phyloP scores from a whole-genome alignment of 495 filamentous ascomycete genomes.

The Penicillium robsamsonii region DNA sequence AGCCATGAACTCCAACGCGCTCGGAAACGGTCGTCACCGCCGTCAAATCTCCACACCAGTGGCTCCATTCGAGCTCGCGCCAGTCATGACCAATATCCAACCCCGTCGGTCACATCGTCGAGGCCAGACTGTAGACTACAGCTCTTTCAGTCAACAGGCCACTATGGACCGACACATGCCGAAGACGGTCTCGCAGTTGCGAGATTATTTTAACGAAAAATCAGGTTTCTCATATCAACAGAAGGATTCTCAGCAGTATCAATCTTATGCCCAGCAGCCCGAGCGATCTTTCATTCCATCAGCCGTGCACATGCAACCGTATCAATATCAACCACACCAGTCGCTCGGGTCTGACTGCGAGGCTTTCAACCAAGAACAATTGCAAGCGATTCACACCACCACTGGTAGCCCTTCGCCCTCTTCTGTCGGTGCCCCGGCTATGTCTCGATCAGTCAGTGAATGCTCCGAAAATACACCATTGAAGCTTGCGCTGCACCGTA shows the following conservation, averaged over 20 bases:
- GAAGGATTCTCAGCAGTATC: constrained; percentile 19
- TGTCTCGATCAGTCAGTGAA: constrained; percentile 28
- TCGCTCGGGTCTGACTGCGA: constrained; percentile 29
- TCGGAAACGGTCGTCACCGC: constrained; percentile 58
- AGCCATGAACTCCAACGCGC: constrained; percentile 32
- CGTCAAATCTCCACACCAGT: constrained; percentile 86
- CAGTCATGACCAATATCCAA: constrained; percentile 25
- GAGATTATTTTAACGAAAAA: constrained; percentile 37
- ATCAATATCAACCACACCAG: constrained; percentile 25
- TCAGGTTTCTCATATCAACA: constrained; percentile 22
- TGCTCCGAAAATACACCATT: constrained; percentile 20
- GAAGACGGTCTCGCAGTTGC: constrained; percentile 31
- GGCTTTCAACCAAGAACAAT: constrained; percentile 36
- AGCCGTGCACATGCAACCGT: constrained; percentile 6
- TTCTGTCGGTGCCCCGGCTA: constrained; percentile 18
- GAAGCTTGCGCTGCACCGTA: constrained; percentile 19
- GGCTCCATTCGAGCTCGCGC: constrained; percentile 57
- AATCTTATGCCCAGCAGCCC: constrained; percentile 14
- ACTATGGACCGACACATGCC: constrained; percentile 23
- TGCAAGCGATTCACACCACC: constrained; percentile 32
- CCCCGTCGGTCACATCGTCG: constrained; percentile 57
- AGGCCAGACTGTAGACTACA: constrained; percentile 76
- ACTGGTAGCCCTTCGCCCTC: constrained; percentile 16
- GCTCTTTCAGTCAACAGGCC: constrained; percentile 47
- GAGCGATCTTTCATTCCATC: constrained; percentile 14